A percentile compares a stretch with the other conserved stretches of the same genome.
Conservation (phyloP, 78 protist species). For the Dictyostelium citrinum region DNA sequence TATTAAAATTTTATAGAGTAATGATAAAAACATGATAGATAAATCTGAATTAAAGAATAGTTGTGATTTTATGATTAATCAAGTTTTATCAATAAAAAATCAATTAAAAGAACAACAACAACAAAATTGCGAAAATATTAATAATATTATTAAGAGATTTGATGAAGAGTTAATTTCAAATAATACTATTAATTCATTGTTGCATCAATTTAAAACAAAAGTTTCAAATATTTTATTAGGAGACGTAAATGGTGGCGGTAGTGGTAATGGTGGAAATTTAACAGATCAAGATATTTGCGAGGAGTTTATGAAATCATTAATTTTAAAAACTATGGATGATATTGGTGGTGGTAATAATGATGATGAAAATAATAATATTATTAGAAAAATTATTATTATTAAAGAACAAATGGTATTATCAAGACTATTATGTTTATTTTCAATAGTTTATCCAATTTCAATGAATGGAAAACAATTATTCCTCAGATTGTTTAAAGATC, state of each 20-base stretch:
- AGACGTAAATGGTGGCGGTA: neutral
- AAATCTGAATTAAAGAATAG: neutral
- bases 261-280: neutral
- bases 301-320: neutral
- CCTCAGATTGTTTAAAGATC: neutral
- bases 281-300: neutral
- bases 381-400: neutral
- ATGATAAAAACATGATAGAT: neutral
- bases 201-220: constrained; percentile 15
- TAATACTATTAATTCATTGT: neutral
- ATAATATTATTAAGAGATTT: neutral
- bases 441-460: neutral
- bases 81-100: neutral
- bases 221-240: neutral
- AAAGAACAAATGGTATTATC: constrained; percentile 20
- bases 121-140: neutral
- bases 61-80: neutral
- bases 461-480: constrained; percentile 24
- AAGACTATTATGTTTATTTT: constrained; percentile 11
- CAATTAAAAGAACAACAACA: neutral
- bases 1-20: neutral
- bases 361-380: neutral
- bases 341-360: neutral
- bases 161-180: constrained; percentile 11
- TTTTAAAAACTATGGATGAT: neutral